Evolutionary conservation across 2,329 filamentous ascomycete genomes (phyloP), one percentile per base, ranked within the genome.

Genomic region (Claviceps maximensis): DNA sequence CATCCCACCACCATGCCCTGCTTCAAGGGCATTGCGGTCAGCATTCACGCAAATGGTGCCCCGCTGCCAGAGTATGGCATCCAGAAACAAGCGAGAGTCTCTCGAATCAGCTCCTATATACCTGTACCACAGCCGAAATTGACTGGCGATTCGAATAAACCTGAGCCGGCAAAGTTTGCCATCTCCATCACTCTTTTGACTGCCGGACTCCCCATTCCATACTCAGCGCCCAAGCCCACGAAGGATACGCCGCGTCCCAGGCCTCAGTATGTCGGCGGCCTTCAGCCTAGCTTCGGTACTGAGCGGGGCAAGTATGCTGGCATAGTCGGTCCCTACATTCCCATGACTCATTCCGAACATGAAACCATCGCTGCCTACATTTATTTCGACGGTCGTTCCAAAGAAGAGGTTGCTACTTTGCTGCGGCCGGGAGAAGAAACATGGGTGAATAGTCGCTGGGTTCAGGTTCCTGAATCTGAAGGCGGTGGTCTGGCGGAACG

Each of bases 311-410:
- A 73, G 59, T 71, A 69, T 58, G 66, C 70, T 54, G 76, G 78
- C 58, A 69, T 75, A n/a, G 77, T 96, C 57, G 82, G 79, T 52
- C 89, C 91, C 1, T 98, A 98, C 70, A 86, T 91, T 58, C 88
- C 93, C 51, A 82, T 96, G 72, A 97, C 93, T 21, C 84, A 87
- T 56, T 95, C 88, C 33, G 85, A 89, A 53, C 95, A 96, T 69
- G 93, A 98, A 72, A 98, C 93, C 15, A 91, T 98, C 61, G 93
- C 93, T 33, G 93, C 91, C 40, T 98, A 98, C 69, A 97, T 98
- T 61, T 98, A 98, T 72, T 98, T 98, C 65, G 93, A 98, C 69
- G 93, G 93, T 19, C 79, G 93, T 57, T 80, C 81, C 56, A 98
- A 98, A 68, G 93, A 98, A 67, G 93, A 98, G 71, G 94, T 98